phyloP scores from a whole-genome alignment of 202 grass and related monocot genomes.

The Eragrostis tef region DNA sequence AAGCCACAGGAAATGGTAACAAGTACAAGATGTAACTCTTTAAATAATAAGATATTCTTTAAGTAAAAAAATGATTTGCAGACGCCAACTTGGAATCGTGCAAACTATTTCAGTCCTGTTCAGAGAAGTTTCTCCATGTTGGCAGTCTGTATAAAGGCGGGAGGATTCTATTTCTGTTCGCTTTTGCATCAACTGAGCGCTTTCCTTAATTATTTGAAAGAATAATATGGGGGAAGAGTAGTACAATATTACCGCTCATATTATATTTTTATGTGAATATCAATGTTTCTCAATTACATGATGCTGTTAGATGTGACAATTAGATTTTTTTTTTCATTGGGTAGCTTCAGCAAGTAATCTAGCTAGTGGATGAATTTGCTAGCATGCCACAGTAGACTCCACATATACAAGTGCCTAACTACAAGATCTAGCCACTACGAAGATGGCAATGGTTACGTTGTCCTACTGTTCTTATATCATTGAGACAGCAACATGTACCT shows the following conservation, averaged over 20 bases:
- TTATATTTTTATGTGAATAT: constrained; percentile 11
- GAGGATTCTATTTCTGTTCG: neutral
- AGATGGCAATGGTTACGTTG: constrained; percentile 23
- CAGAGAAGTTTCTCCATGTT: neutral
- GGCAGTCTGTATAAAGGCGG: no score
- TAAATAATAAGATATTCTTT: no score
- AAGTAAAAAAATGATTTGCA: neutral
- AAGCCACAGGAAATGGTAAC: no score
- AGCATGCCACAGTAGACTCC: constrained; percentile 47
- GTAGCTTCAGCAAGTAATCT: constrained; percentile 48
- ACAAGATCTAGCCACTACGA: constrained; percentile 25
- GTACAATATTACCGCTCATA: no score
- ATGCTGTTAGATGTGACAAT: constrained; percentile 31
- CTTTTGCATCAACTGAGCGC: neutral
- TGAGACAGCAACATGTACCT: neutral
- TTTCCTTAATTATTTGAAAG: neutral
- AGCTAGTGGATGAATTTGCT: constrained; percentile 49
- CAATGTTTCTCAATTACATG: neutral
- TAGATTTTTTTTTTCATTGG: constrained; percentile 7
- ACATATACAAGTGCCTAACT: constrained; percentile 28
- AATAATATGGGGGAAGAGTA: no score
- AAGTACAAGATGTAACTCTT: no score
- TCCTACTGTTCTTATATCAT: constrained; percentile 15
- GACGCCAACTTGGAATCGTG: neutral
- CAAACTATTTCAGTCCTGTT: neutral